A percentile compares a stretch with the other conserved stretches of the same genome.
These are phyloP conservation scores for Xylaria sp. DNA, from an alignment of 2,329 filamentous ascomycete genomes.

Conservation along the genomic window DNA sequence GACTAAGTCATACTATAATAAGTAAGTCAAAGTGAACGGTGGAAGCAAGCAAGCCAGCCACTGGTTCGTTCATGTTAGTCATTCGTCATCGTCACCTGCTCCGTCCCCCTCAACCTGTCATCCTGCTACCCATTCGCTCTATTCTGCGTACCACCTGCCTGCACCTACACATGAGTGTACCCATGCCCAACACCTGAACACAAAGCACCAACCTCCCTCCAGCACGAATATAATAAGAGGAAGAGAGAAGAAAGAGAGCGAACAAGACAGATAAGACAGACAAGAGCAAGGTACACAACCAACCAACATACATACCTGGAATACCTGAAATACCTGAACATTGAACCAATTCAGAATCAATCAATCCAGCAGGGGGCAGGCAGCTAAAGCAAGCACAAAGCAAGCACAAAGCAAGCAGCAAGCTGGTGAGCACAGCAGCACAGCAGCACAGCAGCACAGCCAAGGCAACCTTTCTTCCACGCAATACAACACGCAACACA, in stretches of 20 bases:
- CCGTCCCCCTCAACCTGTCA: conserved; percentile 1
- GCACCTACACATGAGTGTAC: background rate
- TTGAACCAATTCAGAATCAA: too few relatives aligned
- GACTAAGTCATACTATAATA: conserved; percentile 11
- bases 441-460: background rate
- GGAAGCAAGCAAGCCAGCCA: background rate
- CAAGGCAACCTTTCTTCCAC: conserved; percentile 23
- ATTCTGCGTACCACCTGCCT: background rate
- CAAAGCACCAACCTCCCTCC: background rate
- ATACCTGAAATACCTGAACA: too few relatives aligned
- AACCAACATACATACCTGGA: too few relatives aligned
- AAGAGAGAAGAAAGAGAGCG: background rate
- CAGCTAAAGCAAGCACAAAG: background rate
- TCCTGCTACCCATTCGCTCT: background rate
- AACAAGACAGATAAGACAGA: background rate
- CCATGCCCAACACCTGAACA: background rate
- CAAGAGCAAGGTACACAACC: too few relatives aligned
- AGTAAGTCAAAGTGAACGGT: background rate
- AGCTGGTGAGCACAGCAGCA: conserved; percentile 1
- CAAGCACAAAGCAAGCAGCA: background rate
- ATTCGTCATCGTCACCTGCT: conserved; percentile 35
- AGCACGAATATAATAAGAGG: background rate
- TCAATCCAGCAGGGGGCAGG: background rate
- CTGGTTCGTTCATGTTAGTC: conserved; percentile 8
- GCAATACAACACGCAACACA: conserved; percentile 14